Base-by-base conservation (phyloP, 2,329 filamentous ascomycete species). In the Verticillium nonalfalfae region DNA sequence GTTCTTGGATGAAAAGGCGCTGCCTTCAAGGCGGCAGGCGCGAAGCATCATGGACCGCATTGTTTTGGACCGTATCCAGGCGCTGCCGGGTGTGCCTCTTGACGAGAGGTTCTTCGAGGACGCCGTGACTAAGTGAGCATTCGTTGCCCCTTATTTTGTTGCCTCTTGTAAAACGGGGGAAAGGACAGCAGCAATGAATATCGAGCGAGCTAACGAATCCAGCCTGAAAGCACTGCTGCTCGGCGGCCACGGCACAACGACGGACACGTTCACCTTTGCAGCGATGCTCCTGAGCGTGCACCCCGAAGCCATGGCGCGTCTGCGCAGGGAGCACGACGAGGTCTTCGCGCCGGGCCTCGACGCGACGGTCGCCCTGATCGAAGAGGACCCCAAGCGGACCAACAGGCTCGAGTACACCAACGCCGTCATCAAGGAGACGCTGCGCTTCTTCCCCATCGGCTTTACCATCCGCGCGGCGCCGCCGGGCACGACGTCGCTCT, bases 381-480 rank as follows among this genome's bases (percentile, higher is more conserved):
- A 80, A 5, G 70, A 73, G 11, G 69, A 79, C n/a, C 78, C 80
- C 1, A 69, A 74, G 50, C 72, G 78, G 11, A 72, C 85, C 50
- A 81, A 81, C 64, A 71, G 76, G 13, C 73, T 86, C 14, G 73
- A 74, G 1, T 85, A 83, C 65, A 83, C 81, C 4, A 74, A 73
- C 9, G 82, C 81, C 31, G 76, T 84, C 18, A 76, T 84, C 63
- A 83, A 84, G 62, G 84, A 86, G 68, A 74, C 76, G 0, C 73
- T 86, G 1, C 76, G 82, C 3, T 66, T 85, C 39, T 83, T 78
- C 64, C 81, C 81, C 0, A 76, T 81, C 1, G 81, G 63, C 73
- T 76, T 74, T 54, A 76, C 77, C 1, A 73, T 78, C 15, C 75
- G 80, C 45, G 56, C 61, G 7, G 74, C 71, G 5, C 59, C 62